phyloP scores from a whole-genome alignment of 306 rosid species.

The Medicago ruthenica region DNA sequence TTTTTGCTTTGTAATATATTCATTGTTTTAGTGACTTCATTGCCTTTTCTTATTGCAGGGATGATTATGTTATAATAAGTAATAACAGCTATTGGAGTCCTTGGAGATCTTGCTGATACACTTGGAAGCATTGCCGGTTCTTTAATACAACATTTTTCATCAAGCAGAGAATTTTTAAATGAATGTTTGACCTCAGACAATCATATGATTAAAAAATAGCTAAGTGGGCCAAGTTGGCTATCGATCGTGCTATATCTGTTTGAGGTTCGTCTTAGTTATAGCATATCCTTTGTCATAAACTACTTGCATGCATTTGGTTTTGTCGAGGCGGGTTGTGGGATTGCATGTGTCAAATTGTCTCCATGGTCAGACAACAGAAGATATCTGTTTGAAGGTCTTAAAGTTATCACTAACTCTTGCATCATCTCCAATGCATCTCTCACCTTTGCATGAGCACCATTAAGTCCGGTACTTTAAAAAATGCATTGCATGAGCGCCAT shows the following conservation, averaged over 20 bases:
- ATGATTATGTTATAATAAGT: slow-evolving; percentile 85
- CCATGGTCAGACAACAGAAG: slow-evolving; percentile 70
- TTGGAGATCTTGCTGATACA: slow-evolving; percentile 96
- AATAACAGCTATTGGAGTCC: slow-evolving; percentile 93
- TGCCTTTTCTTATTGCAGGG: slow-evolving; percentile 56
- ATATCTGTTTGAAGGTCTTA: slow-evolving; percentile 61
- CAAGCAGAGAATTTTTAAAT: slow-evolving; percentile 84
- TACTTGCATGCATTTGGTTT: slow-evolving; percentile 86
- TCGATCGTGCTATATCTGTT: slow-evolving; percentile 83
- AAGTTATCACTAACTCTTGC: slow-evolving; percentile 89
- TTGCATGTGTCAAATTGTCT: slow-evolving; percentile 72
- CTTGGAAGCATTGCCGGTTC: slow-evolving; percentile 89
- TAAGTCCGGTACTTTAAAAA: slow-evolving; percentile 54
- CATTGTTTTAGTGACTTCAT: slow-evolving; percentile 25
- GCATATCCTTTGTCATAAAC: slow-evolving; percentile 53
- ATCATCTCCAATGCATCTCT: too few relatives aligned
- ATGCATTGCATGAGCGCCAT: slow-evolving; percentile 74
- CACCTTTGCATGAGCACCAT: slow-evolving; percentile 74
- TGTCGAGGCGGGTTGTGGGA: slow-evolving; percentile 61
- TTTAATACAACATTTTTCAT: slow-evolving; percentile 84
- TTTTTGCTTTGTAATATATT: slow-evolving; percentile 25
- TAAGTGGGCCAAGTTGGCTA: slow-evolving; percentile 95
- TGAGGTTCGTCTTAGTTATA: slow-evolving; percentile 57
- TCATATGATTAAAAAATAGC: slow-evolving; percentile 87
- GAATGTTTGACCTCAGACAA: slow-evolving; percentile 93